Evolutionary conservation across 495 filamentous ascomycete species (phyloP).

Genomic region (Evansstolkia leycettana): DNA sequence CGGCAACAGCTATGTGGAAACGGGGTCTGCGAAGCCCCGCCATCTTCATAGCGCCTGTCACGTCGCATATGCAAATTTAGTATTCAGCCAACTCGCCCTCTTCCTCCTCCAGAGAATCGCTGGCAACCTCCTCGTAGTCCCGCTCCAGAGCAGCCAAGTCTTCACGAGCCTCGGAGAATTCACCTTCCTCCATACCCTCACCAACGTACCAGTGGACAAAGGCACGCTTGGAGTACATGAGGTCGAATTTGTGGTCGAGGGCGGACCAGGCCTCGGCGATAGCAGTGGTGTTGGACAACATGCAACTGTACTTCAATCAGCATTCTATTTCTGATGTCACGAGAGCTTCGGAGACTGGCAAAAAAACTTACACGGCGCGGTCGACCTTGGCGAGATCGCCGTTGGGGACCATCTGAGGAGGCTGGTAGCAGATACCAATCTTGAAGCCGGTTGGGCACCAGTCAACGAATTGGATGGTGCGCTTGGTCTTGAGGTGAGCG

Average conservation of each 20-base stretch:
- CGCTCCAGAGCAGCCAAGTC: slow-evolving; percentile 95
- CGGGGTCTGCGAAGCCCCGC: not conserved
- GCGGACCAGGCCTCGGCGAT: slow-evolving; percentile 98
- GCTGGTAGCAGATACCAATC: slow-evolving; percentile 99
- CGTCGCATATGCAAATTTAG: slow-evolving; percentile 40
- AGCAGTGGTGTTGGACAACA: slow-evolving; percentile 98
- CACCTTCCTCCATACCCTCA: slow-evolving; percentile 99
- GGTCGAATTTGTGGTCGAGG: slow-evolving; percentile 96
- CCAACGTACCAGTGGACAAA: slow-evolving; percentile 99
- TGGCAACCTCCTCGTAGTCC: slow-evolving; percentile 98
- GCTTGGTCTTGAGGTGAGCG: slow-evolving; percentile 93
- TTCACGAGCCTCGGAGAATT: slow-evolving; percentile 98
- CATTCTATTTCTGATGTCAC: too few species aligned
- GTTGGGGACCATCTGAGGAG: slow-evolving; percentile 87
- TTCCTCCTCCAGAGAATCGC: slow-evolving; percentile 81
- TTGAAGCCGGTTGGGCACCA: slow-evolving; percentile 99
- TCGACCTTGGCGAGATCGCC: slow-evolving; percentile 94
- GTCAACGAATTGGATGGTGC: slow-evolving; percentile 97
- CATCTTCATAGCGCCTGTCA: not conserved
- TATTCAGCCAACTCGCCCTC: slow-evolving; percentile 73
- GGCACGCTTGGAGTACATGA: slow-evolving; percentile 99
- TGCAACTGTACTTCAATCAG: slow-evolving; percentile 47
- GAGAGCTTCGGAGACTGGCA: not conserved
- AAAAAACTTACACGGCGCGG: slow-evolving; percentile 77
- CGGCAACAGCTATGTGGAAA: too few species aligned